A percentile compares a stretch with the other conserved stretches of the same genome.
phyloP scores from a whole-genome alignment of 768 basidiomycete genomes.

The Tulasnella sp. region DNA sequence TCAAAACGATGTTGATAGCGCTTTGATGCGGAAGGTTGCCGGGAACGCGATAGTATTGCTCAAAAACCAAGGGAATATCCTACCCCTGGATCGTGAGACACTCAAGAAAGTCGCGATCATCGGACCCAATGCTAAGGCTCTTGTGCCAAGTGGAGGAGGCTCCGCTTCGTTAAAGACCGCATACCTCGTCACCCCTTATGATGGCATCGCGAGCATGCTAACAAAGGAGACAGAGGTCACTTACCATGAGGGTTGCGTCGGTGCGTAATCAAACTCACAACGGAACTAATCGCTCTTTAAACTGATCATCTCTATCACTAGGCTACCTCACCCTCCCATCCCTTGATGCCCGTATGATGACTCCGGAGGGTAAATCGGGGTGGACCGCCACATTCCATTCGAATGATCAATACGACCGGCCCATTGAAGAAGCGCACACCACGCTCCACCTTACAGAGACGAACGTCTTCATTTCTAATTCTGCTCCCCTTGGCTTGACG shows the following conservation, averaged over 20 bases:
- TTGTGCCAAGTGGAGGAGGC: constrained; percentile 65
- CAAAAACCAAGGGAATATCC: constrained; percentile 46
- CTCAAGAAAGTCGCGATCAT: constrained; percentile 50
- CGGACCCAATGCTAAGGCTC: constrained; percentile 56
- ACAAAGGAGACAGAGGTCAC: constrained; percentile 40
- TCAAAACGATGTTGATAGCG: constrained; percentile 36
- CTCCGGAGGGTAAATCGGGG: constrained; percentile 42
- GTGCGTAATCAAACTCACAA: constrained; percentile 28
- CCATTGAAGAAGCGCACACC: constrained; percentile 34
- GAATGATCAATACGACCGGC: constrained; percentile 40
- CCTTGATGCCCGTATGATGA: constrained; percentile 48
- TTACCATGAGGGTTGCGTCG: constrained; percentile 56
- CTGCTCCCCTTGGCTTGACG: constrained; percentile 46
- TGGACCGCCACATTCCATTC: constrained; percentile 58
- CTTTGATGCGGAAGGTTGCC: constrained; percentile 47
- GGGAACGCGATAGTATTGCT: constrained; percentile 55
- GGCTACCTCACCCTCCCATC: constrained; percentile 62
- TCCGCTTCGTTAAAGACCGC: constrained; percentile 47
- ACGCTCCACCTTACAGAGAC: constrained; percentile 47
- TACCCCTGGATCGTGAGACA: constrained; percentile 37
- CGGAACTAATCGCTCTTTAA: background rate
- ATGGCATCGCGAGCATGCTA: constrained; percentile 44
- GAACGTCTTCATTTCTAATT: constrained; percentile 56
- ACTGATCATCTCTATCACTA: constrained; percentile 20
- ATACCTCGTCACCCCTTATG: constrained; percentile 54